phyloP scores from a whole-genome alignment of 1,284 basidiomycete genomes.

The Termitomyces sp. region DNA sequence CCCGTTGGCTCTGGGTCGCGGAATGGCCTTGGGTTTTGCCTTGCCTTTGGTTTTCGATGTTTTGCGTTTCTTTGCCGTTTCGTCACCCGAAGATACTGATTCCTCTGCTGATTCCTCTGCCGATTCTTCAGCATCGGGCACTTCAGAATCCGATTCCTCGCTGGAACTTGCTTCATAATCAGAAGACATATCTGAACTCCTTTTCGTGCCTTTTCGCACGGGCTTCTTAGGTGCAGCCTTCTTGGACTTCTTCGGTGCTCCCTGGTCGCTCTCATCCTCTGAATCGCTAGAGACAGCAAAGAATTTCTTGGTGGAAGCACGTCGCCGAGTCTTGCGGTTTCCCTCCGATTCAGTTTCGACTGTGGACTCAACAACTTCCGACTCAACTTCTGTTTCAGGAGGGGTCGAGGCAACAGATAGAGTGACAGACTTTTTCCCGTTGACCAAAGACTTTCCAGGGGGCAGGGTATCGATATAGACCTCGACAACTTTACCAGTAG shows the following conservation, averaged over 20 bases:
- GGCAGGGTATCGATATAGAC: constrained; percentile 41
- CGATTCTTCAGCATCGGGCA: neutral
- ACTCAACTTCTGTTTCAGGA: constrained; percentile 28
- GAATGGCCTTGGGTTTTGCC: constrained; percentile 17
- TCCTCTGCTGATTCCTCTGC: constrained; percentile 3
- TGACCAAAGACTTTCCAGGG: constrained; percentile 12
- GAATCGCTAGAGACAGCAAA: constrained; percentile 48
- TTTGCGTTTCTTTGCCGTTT: constrained; percentile 13
- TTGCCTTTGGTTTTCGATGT: constrained; percentile 21
- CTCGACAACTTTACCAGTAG: constrained; percentile 42
- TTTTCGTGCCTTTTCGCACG: constrained; percentile 19
- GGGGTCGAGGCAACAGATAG: constrained; percentile 17
- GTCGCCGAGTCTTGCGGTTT: constrained; percentile 28
- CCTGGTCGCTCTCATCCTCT: constrained; percentile 29
- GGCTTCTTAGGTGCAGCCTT: constrained; percentile 8
- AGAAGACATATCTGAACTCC: constrained; percentile 30
- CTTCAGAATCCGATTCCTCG: constrained; percentile 19
- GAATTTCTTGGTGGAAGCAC: constrained; percentile 31
- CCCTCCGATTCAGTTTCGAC: neutral
- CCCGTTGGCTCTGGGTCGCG: constrained; percentile 16
- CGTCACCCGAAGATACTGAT: constrained; percentile 17
- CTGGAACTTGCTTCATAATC: constrained; percentile 35
- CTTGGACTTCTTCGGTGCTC: constrained; percentile 15
- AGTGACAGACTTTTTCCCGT: constrained; percentile 12
- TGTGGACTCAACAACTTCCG: constrained; percentile 17